Conservation (phyloP, 2,329 filamentous ascomycete species). For the Microcera coccophila region DNA sequence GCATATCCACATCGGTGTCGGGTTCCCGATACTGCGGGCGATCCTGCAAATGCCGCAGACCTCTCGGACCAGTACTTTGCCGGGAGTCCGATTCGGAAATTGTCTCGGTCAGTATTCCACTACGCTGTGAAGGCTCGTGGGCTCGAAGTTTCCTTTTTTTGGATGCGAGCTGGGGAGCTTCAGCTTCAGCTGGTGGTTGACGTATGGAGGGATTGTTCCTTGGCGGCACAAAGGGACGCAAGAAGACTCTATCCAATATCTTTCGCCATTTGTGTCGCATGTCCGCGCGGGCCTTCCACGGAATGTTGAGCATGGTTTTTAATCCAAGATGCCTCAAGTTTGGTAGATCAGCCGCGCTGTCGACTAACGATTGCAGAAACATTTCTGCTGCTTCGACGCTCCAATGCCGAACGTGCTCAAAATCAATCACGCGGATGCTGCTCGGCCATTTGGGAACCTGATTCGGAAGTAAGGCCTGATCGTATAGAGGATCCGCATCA, state of each 20-base stretch:
- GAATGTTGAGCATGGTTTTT: conserved; percentile 72
- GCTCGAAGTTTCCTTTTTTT: conserved; percentile 14
- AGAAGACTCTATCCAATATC: conserved; percentile 65
- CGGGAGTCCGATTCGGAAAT: conserved; percentile 23
- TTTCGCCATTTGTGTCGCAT: conserved; percentile 75
- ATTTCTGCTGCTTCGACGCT: conserved; percentile 64
- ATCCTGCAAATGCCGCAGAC: conserved; percentile 14
- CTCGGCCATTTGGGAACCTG: conserved; percentile 76
- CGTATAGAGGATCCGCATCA: conserved; percentile 73
- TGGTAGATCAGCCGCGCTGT: conserved; percentile 62
- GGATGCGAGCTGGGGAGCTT: conserved; percentile 11
- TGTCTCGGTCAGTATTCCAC: conserved; percentile 33
- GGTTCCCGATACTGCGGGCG: conserved; percentile 41
- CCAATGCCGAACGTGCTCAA: conserved; percentile 76
- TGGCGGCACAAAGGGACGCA: conserved; percentile 46
- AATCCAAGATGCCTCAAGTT: conserved; percentile 67
- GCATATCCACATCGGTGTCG: conserved; percentile 44
- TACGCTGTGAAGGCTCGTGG: conserved; percentile 34
- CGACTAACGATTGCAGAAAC: conserved; percentile 74
- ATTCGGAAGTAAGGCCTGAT: conserved; percentile 57
- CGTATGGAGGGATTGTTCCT: conserved; percentile 21
- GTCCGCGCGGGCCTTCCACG: conserved; percentile 77
- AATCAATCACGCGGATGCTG: conserved; percentile 65
- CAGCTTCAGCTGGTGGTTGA: conserved; percentile 11
- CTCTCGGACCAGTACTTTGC: conserved; percentile 16